Conservation (phyloP, 768 basidiomycete species). For the Lyophyllum shimeji region DNA sequence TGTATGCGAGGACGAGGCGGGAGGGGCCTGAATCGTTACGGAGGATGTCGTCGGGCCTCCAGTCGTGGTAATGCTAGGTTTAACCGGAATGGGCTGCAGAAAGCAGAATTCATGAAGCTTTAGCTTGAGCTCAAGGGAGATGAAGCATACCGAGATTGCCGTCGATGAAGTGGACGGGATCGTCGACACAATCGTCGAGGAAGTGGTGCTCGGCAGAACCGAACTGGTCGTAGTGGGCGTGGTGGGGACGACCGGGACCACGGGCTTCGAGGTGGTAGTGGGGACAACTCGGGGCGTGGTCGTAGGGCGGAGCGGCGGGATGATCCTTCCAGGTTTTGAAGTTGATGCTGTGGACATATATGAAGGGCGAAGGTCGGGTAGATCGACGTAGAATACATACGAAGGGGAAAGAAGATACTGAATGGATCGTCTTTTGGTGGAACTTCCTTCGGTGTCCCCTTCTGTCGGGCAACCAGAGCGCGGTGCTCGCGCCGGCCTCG, state of each 20-base stretch:
- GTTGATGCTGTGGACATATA: background rate
- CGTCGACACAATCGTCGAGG: background rate
- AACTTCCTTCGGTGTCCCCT: too few species aligned
- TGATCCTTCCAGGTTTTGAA: background rate
- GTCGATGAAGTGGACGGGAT: background rate
- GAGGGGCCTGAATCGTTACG: too few species aligned
- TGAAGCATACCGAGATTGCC: background rate
- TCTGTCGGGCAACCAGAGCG: constrained; percentile 10
- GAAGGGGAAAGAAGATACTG: background rate
- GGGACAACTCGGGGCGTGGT: background rate
- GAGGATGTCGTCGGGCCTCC: background rate
- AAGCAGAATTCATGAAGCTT: too few species aligned
- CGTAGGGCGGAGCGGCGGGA: background rate
- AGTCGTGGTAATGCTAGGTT: background rate
- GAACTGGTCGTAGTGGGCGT: background rate
- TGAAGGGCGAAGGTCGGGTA: background rate
- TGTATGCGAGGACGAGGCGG: background rate
- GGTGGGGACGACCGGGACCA: background rate
- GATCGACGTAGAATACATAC: background rate
- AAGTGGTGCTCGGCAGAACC: background rate
- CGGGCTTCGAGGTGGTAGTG: background rate
- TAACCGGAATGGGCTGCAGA: background rate
- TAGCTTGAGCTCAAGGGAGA: background rate
- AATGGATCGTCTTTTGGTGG: background rate
- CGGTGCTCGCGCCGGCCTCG: constrained; percentile 10